These are phyloP conservation scores for Nannochloropsis gaditana DNA, from an alignment of 108 stramenopile genomes.

Conservation along the genomic window DNA sequence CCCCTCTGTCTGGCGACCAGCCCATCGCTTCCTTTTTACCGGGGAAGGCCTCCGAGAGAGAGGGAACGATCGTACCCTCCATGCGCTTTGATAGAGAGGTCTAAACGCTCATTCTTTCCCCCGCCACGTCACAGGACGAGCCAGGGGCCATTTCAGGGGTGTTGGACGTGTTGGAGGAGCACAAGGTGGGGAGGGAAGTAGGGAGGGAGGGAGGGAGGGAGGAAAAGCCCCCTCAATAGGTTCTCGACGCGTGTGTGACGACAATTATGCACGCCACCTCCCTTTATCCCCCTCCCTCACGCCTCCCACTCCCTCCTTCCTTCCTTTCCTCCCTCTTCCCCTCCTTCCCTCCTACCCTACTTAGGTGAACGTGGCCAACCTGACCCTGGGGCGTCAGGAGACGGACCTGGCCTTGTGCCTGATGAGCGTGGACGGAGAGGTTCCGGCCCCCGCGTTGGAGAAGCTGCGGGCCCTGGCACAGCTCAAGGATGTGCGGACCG, in stretches of 20 bases:
- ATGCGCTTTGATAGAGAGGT: not conserved
- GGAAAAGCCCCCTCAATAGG: not conserved
- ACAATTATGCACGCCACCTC: not conserved
- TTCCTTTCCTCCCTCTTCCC: not conserved
- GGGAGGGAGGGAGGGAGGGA: conserved; percentile 45
- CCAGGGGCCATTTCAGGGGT: conserved; percentile 52
- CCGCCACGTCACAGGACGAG: conserved; percentile 45
- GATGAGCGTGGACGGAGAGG: conserved; percentile 45
- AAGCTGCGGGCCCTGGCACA: conserved; percentile 30
- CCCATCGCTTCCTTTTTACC: not conserved
- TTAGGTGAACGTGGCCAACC: not conserved
- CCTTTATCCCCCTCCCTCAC: not conserved
- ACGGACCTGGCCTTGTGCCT: conserved; percentile 49
- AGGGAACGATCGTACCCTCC: not conserved
- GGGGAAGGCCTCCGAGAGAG: not conserved
- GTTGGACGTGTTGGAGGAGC: conserved; percentile 44
- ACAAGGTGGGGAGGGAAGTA: conserved; percentile 44
- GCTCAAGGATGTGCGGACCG: not conserved
- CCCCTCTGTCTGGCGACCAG: not conserved
- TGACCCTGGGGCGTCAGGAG: conserved; percentile 20
- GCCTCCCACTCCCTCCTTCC: not conserved
- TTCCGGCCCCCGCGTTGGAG: conserved; percentile 34
- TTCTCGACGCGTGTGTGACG: not conserved
- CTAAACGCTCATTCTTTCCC: not conserved
- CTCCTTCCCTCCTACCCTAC: not conserved